Evolutionary conservation across 2,329 filamentous ascomycete genomes (phyloP).

Genomic region (Colletotrichum lentis): DNA sequence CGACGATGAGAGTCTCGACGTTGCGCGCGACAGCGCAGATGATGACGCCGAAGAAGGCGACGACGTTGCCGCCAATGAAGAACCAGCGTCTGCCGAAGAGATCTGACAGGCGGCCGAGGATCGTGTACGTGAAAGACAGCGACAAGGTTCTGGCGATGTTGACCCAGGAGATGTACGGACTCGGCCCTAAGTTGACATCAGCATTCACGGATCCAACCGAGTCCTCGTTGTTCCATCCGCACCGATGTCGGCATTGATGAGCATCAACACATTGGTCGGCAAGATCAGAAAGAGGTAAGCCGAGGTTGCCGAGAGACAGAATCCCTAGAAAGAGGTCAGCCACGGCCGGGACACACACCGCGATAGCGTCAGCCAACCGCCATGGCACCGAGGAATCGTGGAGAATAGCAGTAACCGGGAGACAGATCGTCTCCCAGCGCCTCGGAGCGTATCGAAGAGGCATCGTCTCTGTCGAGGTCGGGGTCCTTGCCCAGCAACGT

Average conservation of each 20-base stretch:
- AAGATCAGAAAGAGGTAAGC: constrained; percentile 50
- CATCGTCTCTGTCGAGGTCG: constrained; percentile 41
- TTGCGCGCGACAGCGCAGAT: constrained; percentile 48
- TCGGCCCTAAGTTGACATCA: constrained; percentile 18
- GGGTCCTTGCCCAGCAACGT: constrained; percentile 24
- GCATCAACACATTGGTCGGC: constrained; percentile 46
- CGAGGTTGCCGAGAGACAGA: constrained; percentile 50
- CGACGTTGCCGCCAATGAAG: constrained; percentile 50
- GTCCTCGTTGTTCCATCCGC: background rate
- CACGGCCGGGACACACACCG: background rate
- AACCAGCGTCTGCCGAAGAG: constrained; percentile 53
- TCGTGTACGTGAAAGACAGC: constrained; percentile 42
- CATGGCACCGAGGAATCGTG: constrained; percentile 46
- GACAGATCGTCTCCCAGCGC: constrained; percentile 49
- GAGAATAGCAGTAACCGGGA: constrained; percentile 49
- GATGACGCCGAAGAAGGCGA: constrained; percentile 49
- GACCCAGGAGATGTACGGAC: constrained; percentile 37
- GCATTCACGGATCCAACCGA: background rate
- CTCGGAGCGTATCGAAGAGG: constrained; percentile 47
- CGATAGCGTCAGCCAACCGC: constrained; percentile 41
- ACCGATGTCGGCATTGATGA: constrained; percentile 50
- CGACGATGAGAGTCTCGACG: constrained; percentile 49
- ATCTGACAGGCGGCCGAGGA: constrained; percentile 51
- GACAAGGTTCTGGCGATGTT: constrained; percentile 49
- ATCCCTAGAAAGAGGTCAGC: constrained; percentile 43